These are phyloP conservation scores for Kurtzmaniella cleridarum DNA, from an alignment of 805 yeast species.

Conservation along the genomic window DNA sequence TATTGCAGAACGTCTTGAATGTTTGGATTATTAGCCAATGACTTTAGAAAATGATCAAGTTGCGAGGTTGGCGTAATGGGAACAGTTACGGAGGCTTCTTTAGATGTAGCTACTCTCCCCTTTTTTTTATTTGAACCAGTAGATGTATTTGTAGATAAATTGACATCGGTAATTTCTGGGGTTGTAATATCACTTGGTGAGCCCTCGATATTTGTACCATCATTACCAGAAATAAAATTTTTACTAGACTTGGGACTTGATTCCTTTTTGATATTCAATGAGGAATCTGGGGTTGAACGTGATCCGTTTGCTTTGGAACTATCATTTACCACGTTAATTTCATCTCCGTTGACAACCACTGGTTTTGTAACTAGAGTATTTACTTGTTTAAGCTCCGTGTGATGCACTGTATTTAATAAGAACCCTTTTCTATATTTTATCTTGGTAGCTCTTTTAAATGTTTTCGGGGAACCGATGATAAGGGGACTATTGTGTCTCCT, in stretches of 20 bases:
- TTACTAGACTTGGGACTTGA: too few relatives aligned
- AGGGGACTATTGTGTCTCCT: slow-evolving; percentile 25
- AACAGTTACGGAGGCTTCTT: slow-evolving; percentile 3
- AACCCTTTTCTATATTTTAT: slow-evolving; percentile 47
- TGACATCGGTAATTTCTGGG: too few relatives aligned
- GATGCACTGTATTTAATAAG: slow-evolving; percentile 42
- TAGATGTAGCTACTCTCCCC: slow-evolving; percentile 3
- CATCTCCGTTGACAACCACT: neutral
- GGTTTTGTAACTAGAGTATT: slow-evolving; percentile 5
- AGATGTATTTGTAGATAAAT: too few relatives aligned
- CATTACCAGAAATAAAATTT: too few relatives aligned
- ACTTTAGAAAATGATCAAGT: slow-evolving; percentile 9
- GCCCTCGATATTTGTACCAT: too few relatives aligned
- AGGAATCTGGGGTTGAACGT: neutral
- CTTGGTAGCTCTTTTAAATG: slow-evolving; percentile 42
- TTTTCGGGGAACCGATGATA: slow-evolving; percentile 41
- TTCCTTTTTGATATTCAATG: neutral
- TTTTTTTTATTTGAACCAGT: slow-evolving; percentile 1
- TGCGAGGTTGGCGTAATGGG: slow-evolving; percentile 16
- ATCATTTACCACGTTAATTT: neutral
- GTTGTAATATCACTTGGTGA: too few relatives aligned
- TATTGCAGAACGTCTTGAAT: slow-evolving; percentile 14
- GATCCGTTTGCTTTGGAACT: too few relatives aligned
- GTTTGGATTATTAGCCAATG: slow-evolving; percentile 8
- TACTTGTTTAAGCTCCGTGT: slow-evolving; percentile 37